Base-by-base conservation (phyloP, 768 basidiomycete genomes). In the Leccinum boreale region DNA sequence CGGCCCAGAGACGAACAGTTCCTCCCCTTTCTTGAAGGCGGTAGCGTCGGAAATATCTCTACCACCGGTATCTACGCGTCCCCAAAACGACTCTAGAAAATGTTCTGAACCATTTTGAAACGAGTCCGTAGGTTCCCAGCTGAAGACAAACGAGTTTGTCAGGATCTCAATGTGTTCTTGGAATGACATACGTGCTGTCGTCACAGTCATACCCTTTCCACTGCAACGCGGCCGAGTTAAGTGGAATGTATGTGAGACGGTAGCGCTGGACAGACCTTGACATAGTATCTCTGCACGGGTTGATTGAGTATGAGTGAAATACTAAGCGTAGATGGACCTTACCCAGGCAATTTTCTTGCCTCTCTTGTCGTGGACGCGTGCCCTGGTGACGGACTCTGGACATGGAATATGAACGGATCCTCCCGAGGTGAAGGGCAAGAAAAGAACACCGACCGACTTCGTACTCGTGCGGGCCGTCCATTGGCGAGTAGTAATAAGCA, bases 71-170 rank as follows among this genome's bases (percentile, higher is more conserved):
- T 69, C 55, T 33, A 74, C 58, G n/a, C 73, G 70, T 17, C 63
- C 59, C 77, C 77, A 79, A 50, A 79, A 79, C 2, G 59, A 28
- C 15, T 71, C 64, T 9, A 79, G 36, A 15, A 88, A 75, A 51
- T 84, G 76, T 61, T 85, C 81, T 0, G 86, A 86, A 10, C 75
- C 78, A 7, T 70, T 79, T 15, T 66, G 68, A 58, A 90, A 88
- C 9, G 85, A 86, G 52, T 81, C 75, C 8, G 73, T 67, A 9
- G 88, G 87, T 62, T 90, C 88, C 87, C 87, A 89, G 10, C 87
- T 89, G 53, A 36, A 46, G 19, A 33, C 56, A 47, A 39, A 50
- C n/a, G n/a, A 21, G 56, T 64, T 53, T 21, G 46, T 58, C 8
- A 61, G 53, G 26, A 53, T 14, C 17, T 21, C 35, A 24, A 24